phyloP scores from a whole-genome alignment of 164 flowering plant species.

The Liquidambar formosana region DNA sequence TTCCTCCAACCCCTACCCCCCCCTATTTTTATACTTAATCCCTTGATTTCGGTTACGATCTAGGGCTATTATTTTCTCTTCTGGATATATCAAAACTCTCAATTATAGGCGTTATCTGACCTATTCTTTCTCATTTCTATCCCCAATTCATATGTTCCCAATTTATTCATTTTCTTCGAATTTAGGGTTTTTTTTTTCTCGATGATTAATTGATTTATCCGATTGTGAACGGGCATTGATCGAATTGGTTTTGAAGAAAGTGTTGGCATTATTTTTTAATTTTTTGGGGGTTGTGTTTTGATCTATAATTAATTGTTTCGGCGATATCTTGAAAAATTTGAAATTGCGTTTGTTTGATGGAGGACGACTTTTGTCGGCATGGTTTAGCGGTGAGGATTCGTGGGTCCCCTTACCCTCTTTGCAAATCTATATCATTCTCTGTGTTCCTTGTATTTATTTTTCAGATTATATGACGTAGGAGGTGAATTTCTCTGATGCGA shows the following conservation, averaged over 20 bases:
- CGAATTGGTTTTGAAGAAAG: too few species aligned
- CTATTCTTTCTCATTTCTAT: neutral
- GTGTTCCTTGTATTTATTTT: neutral
- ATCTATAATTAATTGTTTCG: too few species aligned
- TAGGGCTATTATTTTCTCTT: neutral
- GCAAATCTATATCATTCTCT: neutral
- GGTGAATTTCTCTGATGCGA: neutral
- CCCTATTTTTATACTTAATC: neutral
- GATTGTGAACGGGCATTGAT: neutral
- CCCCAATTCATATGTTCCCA: neutral
- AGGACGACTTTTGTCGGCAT: slow-evolving; percentile 7
- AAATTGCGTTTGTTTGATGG: slow-evolving; percentile 14
- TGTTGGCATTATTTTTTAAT: too few species aligned
- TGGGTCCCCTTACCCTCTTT: neutral
- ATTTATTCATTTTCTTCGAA: neutral
- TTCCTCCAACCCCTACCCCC: neutral
- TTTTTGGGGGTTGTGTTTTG: too few species aligned
- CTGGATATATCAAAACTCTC: neutral
- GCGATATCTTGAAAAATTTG: neutral
- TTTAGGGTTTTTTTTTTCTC: neutral
- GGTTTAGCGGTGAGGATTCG: slow-evolving; percentile 19
- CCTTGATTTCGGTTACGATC: neutral
- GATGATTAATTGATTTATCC: too few species aligned
- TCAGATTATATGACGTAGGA: neutral
- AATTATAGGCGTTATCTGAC: neutral